Base-by-base conservation (phyloP, 371 early-diverging fungal genomes). In the Lichtheimia ramosa region DNA sequence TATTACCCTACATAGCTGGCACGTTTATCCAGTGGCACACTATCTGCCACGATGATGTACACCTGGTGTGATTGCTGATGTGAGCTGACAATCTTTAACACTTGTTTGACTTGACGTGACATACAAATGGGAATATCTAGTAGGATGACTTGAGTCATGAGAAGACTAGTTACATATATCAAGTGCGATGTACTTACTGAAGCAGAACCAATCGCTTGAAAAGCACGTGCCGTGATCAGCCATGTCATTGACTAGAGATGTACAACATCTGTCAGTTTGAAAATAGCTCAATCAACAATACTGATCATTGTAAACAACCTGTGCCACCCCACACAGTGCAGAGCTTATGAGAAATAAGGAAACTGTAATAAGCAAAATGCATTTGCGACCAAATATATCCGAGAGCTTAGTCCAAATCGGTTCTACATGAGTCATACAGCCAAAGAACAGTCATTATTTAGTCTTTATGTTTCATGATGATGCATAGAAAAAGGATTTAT, bases 381-480 rank as follows among this genome's bases (percentile, higher is more conserved):
- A 55, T 66, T 88, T 89, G 6, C 89, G 82, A n/a, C 90, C 92
- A 68, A 89, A 90, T 62, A 90, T 87, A 57, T 89, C 88, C 7
- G 88, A 79, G 51, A 87, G 66, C 58, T 85, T 81, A 5, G 86
- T 73, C 57, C 83, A 86, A 6, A 78, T 49, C 18, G 80, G 80
- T 52, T 79, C 71, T 69, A 48, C 5, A 10, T 8, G 10, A 1
- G 2, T 34, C 8, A 10, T 34, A 10, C 5, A n/a, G n/a, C n/a
- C n/a, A n/a, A n/a, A n/a, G n/a, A n/a, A n/a, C n/a, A n/a, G n/a
- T n/a, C n/a, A n/a, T n/a, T n/a, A n/a, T n/a, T n/a, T n/a, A n/a
- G n/a, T n/a, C n/a, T n/a, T n/a, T n/a, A n/a, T n/a, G n/a, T n/a
- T n/a, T n/a, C n/a, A n/a, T n/a, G n/a, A 10, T 8, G 8, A 34